Percentiles rank a stretch among this genome's conserved stretches.
These are phyloP conservation scores for Mycena citricolor DNA, from an alignment of 1,284 basidiomycete genomes.

Conservation along the genomic window DNA sequence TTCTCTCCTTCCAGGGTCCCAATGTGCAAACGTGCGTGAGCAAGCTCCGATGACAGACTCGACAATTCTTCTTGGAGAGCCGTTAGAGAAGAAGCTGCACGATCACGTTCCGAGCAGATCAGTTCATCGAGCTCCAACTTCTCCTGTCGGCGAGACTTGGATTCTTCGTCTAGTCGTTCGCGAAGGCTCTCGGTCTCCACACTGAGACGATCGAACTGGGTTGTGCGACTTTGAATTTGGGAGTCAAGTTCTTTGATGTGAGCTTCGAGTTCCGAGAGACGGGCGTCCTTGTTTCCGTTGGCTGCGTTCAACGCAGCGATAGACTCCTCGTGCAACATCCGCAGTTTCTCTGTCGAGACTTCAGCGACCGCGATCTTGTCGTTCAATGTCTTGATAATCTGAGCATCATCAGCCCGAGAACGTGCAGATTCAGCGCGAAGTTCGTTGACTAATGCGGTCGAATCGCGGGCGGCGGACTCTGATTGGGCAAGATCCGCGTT, in stretches of 20 bases:
- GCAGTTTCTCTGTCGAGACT: too few relatives aligned
- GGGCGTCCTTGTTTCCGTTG: constrained; percentile 29
- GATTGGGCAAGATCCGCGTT: constrained; percentile 26
- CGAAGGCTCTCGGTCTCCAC: constrained; percentile 26
- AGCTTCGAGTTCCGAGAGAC: constrained; percentile 29
- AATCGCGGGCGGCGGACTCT: constrained; percentile 26
- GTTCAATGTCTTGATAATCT: constrained; percentile 29
- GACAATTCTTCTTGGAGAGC: constrained; percentile 30
- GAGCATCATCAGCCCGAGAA: constrained; percentile 26
- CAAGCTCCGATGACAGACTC: constrained; percentile 27
- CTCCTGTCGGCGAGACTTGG: constrained; percentile 32
- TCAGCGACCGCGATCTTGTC: constrained; percentile 27
- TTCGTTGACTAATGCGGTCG: constrained; percentile 5
- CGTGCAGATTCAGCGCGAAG: constrained; percentile 26
- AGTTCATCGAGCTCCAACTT: constrained; percentile 24
- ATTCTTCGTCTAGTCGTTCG: constrained; percentile 36
- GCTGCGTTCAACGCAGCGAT: constrained; percentile 30
- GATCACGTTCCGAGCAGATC: constrained; percentile 29
- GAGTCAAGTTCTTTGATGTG: constrained; percentile 28
- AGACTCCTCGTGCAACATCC: constrained; percentile 29
- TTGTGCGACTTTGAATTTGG: constrained; percentile 29
- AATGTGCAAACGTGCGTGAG: constrained; percentile 28
- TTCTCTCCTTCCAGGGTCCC: constrained; percentile 49
- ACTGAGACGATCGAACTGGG: constrained; percentile 28
- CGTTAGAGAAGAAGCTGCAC: constrained; percentile 30